Evolutionary conservation across 345 rosid species (phyloP).

Genomic region (Turritis glabra): DNA sequence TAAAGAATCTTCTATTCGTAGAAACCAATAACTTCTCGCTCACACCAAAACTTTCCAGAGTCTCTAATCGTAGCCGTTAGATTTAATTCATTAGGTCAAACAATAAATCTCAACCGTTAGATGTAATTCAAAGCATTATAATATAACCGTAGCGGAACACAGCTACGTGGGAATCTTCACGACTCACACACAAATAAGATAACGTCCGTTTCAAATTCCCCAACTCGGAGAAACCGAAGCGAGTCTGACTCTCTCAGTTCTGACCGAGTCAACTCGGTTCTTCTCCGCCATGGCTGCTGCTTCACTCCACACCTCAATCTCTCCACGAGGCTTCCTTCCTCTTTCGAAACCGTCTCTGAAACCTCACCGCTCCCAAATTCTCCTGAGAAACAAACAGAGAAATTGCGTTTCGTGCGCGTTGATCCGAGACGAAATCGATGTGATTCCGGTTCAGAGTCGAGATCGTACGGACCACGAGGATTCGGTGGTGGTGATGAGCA

Average conservation of each 20-base stretch:
- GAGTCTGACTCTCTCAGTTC: conserved; percentile 11
- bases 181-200: conserved; percentile 24
- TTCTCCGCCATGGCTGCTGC: conserved; percentile 69
- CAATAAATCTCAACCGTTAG: neutral
- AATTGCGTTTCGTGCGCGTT: conserved; percentile 47
- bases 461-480: conserved; percentile 60
- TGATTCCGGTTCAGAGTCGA: conserved; percentile 62
- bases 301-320: conserved; percentile 49
- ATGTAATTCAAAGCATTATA: neutral
- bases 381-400: conserved; percentile 47
- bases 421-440: conserved; percentile 56
- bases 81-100: too few species aligned
- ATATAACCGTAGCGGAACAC: conserved; percentile 7
- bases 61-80: conserved; percentile 21
- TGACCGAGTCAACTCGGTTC: conserved; percentile 42
- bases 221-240: conserved; percentile 45
- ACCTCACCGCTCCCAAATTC: conserved; percentile 35
- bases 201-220: neutral
- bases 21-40: neutral
- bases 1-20: conserved; percentile 8
- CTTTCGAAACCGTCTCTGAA: conserved; percentile 51
- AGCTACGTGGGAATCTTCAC: conserved; percentile 12
- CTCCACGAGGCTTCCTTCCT: conserved; percentile 55
- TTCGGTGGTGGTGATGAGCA: conserved; percentile 33
- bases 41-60: neutral